A percentile compares a stretch with the other conserved stretches of the same genome.
Conservation (phyloP, 805 yeast genomes). For the Schwanniomyces pseudopolymorphus region DNA sequence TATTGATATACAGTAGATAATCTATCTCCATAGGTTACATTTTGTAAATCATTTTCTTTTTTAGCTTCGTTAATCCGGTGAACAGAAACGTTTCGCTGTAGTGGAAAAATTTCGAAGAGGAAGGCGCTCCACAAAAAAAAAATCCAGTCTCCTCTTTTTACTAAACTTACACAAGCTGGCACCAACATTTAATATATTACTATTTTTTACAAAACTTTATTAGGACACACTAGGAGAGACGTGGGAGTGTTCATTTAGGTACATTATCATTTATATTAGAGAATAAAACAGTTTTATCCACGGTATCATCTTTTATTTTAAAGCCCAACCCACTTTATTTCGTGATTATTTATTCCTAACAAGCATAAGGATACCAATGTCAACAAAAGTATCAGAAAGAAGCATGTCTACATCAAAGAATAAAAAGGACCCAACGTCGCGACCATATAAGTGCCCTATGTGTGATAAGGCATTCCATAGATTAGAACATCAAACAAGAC, state of each 20-base stretch:
- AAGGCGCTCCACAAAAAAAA: constrained; percentile 1
- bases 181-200: not conserved
- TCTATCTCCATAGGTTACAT: not conserved
- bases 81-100: not conserved
- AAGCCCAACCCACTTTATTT: not conserved
- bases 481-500: constrained; percentile 76
- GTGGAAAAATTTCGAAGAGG: not conserved
- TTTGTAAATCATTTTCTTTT: too few relatives aligned
- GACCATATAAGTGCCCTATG: constrained; percentile 73
- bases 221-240: not conserved
- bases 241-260: not conserved
- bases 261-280: not conserved
- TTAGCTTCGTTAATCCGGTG: too few relatives aligned
- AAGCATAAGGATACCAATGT: constrained; percentile 2
- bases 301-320: not conserved
- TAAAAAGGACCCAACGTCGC: constrained; percentile 25
- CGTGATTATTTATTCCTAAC: not conserved
- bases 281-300: not conserved
- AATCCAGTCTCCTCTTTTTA: not conserved
- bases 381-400: constrained; percentile 4
- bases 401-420: constrained; percentile 6
- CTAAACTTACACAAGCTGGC: not conserved
- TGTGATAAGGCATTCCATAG: constrained; percentile 76
- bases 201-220: not conserved
- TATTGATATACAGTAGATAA: not conserved